Evolutionary conservation across 352 stramenopile species (phyloP).

Genomic region (Pythium utonaiense): DNA sequence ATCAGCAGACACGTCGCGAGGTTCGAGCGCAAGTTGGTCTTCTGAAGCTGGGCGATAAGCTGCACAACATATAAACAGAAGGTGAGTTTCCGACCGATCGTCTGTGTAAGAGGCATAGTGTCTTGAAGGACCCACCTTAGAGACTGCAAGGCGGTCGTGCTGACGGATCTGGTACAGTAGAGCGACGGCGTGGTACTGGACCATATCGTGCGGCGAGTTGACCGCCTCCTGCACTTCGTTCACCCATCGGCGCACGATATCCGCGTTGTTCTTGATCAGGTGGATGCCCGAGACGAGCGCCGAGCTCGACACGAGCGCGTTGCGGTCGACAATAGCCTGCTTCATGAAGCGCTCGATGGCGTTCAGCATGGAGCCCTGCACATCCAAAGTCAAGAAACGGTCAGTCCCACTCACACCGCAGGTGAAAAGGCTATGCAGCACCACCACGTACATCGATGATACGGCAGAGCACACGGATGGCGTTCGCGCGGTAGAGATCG

Average conservation of each 20-base stretch:
- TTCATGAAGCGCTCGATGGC: constrained; percentile 97
- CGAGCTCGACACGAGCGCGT: constrained; percentile 94
- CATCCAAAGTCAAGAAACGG: not conserved
- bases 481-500: constrained; percentile 98
- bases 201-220: constrained; percentile 96
- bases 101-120: not conserved
- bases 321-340: constrained; percentile 98
- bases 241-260: constrained; percentile 95
- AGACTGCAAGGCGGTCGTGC: constrained; percentile 97
- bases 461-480: constrained; percentile 96
- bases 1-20: constrained; percentile 97
- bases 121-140: constrained; percentile 66
- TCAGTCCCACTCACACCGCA: no score
- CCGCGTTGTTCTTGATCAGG: constrained; percentile 91
- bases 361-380: constrained; percentile 84
- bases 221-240: constrained; percentile 97
- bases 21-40: constrained; percentile 92
- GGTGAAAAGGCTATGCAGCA: not conserved
- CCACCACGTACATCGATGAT: constrained; percentile 85
- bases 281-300: constrained; percentile 96
- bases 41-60: constrained; percentile 88
- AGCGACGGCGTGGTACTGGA: constrained; percentile 98
- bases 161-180: constrained; percentile 99
- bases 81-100: not conserved
- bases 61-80: constrained; percentile 5